These are phyloP conservation scores for Misopates orontium DNA, from an alignment of 257 asterid genomes.

Conservation along the genomic window DNA sequence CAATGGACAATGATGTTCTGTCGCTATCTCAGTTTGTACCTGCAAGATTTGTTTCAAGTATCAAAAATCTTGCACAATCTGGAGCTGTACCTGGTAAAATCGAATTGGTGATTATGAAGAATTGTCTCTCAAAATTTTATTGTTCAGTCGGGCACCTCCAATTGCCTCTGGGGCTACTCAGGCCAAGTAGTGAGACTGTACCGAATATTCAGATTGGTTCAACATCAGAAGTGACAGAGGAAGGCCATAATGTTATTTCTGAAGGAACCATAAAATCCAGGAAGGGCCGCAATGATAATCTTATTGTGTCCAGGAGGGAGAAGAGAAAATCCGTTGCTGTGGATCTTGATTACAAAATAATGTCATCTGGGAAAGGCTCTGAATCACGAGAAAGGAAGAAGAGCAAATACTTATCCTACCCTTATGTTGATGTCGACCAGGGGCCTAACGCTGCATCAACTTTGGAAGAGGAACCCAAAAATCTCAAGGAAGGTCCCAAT, in stretches of 20 bases:
- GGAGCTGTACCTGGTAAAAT: conserved; percentile 39
- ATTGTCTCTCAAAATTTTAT: conserved; percentile 57
- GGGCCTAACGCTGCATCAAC: conserved; percentile 21
- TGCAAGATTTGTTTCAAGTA: conserved; percentile 34
- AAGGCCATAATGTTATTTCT: conserved; percentile 22
- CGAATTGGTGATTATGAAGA: conserved; percentile 47
- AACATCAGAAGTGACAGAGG: conserved; percentile 22
- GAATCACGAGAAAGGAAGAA: conserved; percentile 67
- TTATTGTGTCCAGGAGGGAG: conserved; percentile 14
- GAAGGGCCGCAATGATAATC: conserved; percentile 1
- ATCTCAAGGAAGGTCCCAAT: conserved; percentile 26
- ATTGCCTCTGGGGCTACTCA: conserved; percentile 59
- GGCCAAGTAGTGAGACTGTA: conserved; percentile 31
- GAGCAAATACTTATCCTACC: conserved; percentile 83
- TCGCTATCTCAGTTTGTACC: conserved; percentile 57
- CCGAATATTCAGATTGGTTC: conserved; percentile 13
- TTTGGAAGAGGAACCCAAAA: conserved; percentile 38
- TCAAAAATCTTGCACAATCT: conserved; percentile 47
- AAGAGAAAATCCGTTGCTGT: conserved; percentile 28
- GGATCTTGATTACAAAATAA: conserved; percentile 26
- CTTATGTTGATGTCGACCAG: conserved; percentile 51
- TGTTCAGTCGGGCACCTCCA: conserved; percentile 66
- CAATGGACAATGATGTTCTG: conserved; percentile 29
- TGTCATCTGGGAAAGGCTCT: conserved; percentile 35
- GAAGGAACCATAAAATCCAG: conserved; percentile 17